Conservation (phyloP, 257 asterid genomes). For the Rehmannia glutinosa region DNA sequence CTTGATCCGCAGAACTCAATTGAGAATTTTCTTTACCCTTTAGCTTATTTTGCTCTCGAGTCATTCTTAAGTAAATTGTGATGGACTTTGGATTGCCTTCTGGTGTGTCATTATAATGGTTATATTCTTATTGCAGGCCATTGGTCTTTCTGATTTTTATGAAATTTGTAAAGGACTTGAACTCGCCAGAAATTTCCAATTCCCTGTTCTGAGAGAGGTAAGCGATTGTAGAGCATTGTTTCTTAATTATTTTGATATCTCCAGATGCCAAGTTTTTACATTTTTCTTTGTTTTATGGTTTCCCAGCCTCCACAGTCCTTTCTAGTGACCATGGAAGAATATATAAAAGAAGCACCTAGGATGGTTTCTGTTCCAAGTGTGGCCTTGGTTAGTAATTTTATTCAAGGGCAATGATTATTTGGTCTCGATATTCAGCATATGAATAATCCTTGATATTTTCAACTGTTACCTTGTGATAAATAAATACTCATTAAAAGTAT, state of each 20-base stretch:
- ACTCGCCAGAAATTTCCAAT: slow-evolving; percentile 96
- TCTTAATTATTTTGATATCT: slow-evolving; percentile 4
- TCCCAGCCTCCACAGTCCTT: slow-evolving; percentile 63
- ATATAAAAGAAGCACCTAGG: slow-evolving; percentile 63
- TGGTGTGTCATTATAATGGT: slow-evolving; percentile 5
- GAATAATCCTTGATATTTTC: neutral
- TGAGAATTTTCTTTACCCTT: neutral
- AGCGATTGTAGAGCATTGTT: neutral
- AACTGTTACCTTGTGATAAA: neutral
- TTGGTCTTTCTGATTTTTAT: slow-evolving; percentile 84
- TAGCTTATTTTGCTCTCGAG: slow-evolving; percentile 7
- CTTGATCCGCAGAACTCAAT: slow-evolving; percentile 5
- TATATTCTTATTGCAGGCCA: slow-evolving; percentile 53
- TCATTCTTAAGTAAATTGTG: neutral
- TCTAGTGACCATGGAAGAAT: slow-evolving; percentile 67
- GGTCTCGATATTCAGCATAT: neutral
- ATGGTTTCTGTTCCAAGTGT: slow-evolving; percentile 49
- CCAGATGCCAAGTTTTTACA: neutral
- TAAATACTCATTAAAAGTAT: neutral
- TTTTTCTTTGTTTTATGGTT: slow-evolving; percentile 15
- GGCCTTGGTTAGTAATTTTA: slow-evolving; percentile 43
- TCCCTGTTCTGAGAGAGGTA: slow-evolving; percentile 94
- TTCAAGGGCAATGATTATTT: neutral
- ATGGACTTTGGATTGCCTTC: neutral
- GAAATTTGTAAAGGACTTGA: slow-evolving; percentile 95